Evolutionary conservation across 768 basidiomycete genomes (phyloP).

Genomic region (Collybia nuda): DNA sequence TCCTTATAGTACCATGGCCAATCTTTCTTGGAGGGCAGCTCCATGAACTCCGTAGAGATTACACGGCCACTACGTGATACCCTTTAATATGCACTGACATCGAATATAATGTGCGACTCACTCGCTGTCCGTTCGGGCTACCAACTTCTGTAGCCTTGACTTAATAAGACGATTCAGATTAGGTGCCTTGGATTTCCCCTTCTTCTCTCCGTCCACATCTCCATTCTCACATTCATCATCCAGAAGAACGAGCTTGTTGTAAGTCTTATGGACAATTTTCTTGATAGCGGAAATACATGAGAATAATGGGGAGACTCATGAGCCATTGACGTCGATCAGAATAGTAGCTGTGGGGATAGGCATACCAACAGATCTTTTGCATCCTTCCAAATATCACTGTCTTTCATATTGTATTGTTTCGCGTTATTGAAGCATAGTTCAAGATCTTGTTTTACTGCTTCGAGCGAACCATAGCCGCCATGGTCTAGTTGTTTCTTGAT

Average conservation of each 20-base stretch:
- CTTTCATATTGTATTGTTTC: slow-evolving; percentile 78
- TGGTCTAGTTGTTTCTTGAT: slow-evolving; percentile 78
- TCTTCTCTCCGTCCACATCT: slow-evolving; percentile 35
- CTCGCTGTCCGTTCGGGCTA: slow-evolving; percentile 71
- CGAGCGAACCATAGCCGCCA: slow-evolving; percentile 58
- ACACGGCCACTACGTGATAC: slow-evolving; percentile 55
- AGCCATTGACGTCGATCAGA: too few species aligned
- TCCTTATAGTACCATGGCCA: slow-evolving; percentile 81
- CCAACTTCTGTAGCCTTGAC: slow-evolving; percentile 66
- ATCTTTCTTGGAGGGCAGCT: slow-evolving; percentile 74
- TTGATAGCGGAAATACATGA: slow-evolving; percentile 17
- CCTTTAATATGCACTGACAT: background rate
- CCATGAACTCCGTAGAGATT: slow-evolving; percentile 77
- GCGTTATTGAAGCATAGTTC: slow-evolving; percentile 82
- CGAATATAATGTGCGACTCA: slow-evolving; percentile 33
- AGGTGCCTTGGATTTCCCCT: slow-evolving; percentile 54
- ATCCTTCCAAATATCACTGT: slow-evolving; percentile 77
- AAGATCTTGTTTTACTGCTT: slow-evolving; percentile 68
- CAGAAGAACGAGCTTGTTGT: slow-evolving; percentile 42
- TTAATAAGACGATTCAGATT: slow-evolving; percentile 70
- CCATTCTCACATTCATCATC: slow-evolving; percentile 38
- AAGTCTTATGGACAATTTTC: slow-evolving; percentile 53
- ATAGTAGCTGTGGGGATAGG: slow-evolving; percentile 8
- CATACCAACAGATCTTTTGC: slow-evolving; percentile 81
- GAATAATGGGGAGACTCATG: background rate